Percentiles rank a stretch among this genome's conserved stretches.
These are phyloP conservation scores for Cokeromyces recurvatus DNA, from an alignment of 371 early-diverging fungal species.

Conservation along the genomic window DNA sequence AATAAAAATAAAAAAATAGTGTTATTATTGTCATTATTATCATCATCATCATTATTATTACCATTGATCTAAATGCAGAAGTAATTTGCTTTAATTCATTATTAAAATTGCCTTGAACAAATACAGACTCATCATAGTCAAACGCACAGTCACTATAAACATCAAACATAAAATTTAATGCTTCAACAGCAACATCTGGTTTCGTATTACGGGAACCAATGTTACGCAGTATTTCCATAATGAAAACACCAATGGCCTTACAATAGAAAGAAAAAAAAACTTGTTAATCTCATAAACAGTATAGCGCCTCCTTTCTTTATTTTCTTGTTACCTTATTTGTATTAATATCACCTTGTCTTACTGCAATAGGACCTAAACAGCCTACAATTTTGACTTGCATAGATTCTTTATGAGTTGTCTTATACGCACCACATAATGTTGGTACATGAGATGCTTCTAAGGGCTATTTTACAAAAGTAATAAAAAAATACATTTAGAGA, in stretches of 20 bases:
- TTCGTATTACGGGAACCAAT: constrained; percentile 29
- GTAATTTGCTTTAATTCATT: constrained; percentile 51
- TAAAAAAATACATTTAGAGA: neutral
- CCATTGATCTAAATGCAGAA: constrained; percentile 46
- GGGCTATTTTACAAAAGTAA: constrained; percentile 38
- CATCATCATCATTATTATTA: constrained; percentile 7
- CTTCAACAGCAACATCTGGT: constrained; percentile 64
- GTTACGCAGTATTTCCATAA: constrained; percentile 32
- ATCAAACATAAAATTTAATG: constrained; percentile 82
- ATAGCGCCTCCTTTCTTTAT: too few relatives aligned
- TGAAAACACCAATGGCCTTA: constrained; percentile 34
- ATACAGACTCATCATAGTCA: constrained; percentile 85
- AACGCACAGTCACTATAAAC: constrained; percentile 81
- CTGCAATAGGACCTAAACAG: constrained; percentile 70
- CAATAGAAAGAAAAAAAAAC: neutral
- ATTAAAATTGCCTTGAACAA: constrained; percentile 65
- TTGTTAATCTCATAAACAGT: neutral
- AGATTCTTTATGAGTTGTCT: constrained; percentile 37
- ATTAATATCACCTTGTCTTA: constrained; percentile 66
- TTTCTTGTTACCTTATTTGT: constrained; percentile 65
- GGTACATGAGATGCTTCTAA: constrained; percentile 43
- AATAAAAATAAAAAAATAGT: constrained; percentile 5
- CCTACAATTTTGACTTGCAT: constrained; percentile 72
- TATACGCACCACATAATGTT: constrained; percentile 47
- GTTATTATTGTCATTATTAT: too few relatives aligned